Percentiles rank a stretch among this genome's conserved stretches.
phyloP scores from a whole-genome alignment of 192 early-diverging fungal genomes.

The Radiomyces spectabilis region DNA sequence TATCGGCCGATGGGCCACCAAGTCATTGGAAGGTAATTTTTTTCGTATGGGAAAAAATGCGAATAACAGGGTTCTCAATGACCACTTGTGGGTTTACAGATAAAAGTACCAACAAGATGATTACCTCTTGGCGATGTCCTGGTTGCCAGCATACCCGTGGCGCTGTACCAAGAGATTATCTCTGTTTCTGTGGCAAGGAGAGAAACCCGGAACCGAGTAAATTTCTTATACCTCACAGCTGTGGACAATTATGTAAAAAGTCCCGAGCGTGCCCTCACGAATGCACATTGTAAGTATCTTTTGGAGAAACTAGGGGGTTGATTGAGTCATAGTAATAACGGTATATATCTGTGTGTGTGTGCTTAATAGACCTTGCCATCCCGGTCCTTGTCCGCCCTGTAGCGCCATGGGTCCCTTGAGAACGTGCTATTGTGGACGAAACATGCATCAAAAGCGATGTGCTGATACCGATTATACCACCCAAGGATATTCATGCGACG shows the following conservation, averaged over 20 bases:
- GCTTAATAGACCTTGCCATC: slow-evolving; percentile 67
- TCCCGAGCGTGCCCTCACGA: slow-evolving; percentile 64
- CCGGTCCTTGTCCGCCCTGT: slow-evolving; percentile 92
- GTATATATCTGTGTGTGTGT: not conserved
- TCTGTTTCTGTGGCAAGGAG: slow-evolving; percentile 84
- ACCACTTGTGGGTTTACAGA: no score
- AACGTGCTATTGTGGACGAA: slow-evolving; percentile 80
- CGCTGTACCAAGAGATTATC: slow-evolving; percentile 64
- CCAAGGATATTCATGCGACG: slow-evolving; percentile 62
- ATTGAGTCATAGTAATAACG: not conserved
- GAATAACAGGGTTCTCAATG: no score
- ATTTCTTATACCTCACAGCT: slow-evolving; percentile 75
- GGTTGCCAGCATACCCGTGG: slow-evolving; percentile 75
- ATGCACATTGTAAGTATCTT: slow-evolving; percentile 53
- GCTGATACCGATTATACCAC: slow-evolving; percentile 60
- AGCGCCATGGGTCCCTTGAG: slow-evolving; percentile 66
- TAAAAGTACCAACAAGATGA: slow-evolving; percentile 14
- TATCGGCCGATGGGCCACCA: slow-evolving; percentile 70
- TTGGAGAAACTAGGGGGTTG: no score
- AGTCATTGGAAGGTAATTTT: slow-evolving; percentile 45
- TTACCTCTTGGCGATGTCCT: slow-evolving; percentile 76
- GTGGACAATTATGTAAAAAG: slow-evolving; percentile 71
- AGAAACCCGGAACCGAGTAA: slow-evolving; percentile 59
- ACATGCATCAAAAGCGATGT: slow-evolving; percentile 59
- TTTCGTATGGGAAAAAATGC: not conserved